Conservation (phyloP, 768 basidiomycete genomes). For the Fibroporia radiculosa region DNA sequence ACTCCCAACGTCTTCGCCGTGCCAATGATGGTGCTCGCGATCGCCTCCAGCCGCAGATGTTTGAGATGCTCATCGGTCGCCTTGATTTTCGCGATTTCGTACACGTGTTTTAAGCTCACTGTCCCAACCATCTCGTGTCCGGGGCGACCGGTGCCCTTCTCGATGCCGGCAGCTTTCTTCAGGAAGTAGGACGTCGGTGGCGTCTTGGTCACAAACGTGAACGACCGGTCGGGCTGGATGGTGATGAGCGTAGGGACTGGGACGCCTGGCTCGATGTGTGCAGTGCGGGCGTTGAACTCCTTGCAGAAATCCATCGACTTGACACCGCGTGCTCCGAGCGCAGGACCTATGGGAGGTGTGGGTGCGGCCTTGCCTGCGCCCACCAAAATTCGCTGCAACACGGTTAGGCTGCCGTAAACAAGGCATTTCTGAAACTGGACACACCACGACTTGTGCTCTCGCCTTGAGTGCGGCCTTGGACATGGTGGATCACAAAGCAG, state of each 20-base stretch:
- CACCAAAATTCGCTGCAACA: constrained; percentile 68
- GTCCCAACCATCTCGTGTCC: constrained; percentile 74
- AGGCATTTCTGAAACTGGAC: constrained; percentile 22
- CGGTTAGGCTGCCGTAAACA: neutral
- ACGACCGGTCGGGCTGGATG: constrained; percentile 91
- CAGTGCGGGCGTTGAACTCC: constrained; percentile 97
- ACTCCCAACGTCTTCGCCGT: constrained; percentile 86
- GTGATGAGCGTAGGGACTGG: constrained; percentile 91
- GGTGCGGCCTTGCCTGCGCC: constrained; percentile 94
- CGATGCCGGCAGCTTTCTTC: constrained; percentile 83
- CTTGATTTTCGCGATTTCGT: constrained; percentile 98
- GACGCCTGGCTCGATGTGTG: constrained; percentile 75
- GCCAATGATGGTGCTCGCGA: constrained; percentile 83
- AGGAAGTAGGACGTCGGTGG: constrained; percentile 87
- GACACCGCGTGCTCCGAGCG: constrained; percentile 94
- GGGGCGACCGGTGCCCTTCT: constrained; percentile 82
- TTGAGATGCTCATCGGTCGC: constrained; percentile 82
- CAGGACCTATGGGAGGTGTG: constrained; percentile 93
- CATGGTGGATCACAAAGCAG: constrained; percentile 32
- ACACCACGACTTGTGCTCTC: constrained; percentile 70
- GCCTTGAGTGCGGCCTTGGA: constrained; percentile 56
- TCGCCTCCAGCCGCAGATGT: constrained; percentile 78
- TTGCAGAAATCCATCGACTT: constrained; percentile 99
- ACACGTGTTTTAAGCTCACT: constrained; percentile 92
- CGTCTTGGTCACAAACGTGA: constrained; percentile 88